Evolutionary conservation across 768 basidiomycete genomes (phyloP), one percentile per base, ranked within the genome.

Genomic region (Paxillus involutus): DNA sequence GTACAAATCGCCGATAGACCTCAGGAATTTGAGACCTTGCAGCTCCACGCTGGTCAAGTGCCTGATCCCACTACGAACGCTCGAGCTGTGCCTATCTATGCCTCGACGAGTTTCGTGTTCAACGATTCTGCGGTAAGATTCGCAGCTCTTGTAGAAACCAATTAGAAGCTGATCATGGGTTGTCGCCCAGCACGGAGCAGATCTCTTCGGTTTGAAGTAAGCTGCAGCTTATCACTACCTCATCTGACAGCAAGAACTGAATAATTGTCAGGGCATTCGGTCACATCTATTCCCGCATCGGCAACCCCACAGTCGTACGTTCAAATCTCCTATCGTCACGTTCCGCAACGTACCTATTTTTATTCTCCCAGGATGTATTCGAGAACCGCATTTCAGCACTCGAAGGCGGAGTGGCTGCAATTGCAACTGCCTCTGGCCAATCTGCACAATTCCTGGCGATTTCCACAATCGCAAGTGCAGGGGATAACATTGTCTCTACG

Each of bases 401-500:
- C 12, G 86, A 87, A 57, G 82, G 83, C 2, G 86, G 85, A 0
- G 73, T 66, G 0, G 84, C 84, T 0, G 86, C 85, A 2, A 72
- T 87, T 0, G 73, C 84, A 0, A 66, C 77, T 5, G 66, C 85
- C 0, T 83, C 81, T 44, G 87, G 85, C 2, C 84, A 84, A 55
- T 70, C 82, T 3, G 88, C 85, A 0, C 83, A 85, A 54, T 81
- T 84, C 63, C 71, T 86, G 70, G 78, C 83, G 0, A 74, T 88
- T 45, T 71, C 77, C 0, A 75, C 79, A 3, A 70, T 86, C 16
- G 80, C 82, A 1, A 59, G 68, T 16, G 49, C 71, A 1, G 86
- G 86, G 1, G 86, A 88, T 61, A 88, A 89, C 57, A 83, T 89
- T 49, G 77, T 88, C 3, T 75, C 81, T 1, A 79, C 80, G 81